phyloP scores from a whole-genome alignment of 179 eudicot species.

The Monotropa hypopitys region DNA sequence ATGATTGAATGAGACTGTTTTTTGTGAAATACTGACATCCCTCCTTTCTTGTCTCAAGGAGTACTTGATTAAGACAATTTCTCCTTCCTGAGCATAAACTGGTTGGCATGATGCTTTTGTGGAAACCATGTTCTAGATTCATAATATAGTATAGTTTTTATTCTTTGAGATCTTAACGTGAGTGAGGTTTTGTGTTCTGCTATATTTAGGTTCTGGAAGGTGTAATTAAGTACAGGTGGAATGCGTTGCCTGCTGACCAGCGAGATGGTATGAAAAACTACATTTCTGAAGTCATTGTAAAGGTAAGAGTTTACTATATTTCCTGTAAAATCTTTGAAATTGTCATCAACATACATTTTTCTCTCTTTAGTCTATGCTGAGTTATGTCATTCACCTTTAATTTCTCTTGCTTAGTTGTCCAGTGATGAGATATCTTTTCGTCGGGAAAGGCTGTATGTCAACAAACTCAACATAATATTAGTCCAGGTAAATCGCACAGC shows the following conservation, averaged over 20 bases:
- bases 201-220: slow-evolving; percentile 72
- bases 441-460: slow-evolving; percentile 85
- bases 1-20: neutral
- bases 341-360: neutral
- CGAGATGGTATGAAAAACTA: slow-evolving; percentile 97
- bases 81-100: neutral
- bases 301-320: slow-evolving; percentile 24
- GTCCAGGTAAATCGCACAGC: slow-evolving; percentile 53
- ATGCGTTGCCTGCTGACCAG: slow-evolving; percentile 86
- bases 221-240: slow-evolving; percentile 94
- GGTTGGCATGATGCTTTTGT: neutral
- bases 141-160: neutral
- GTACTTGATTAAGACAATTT: neutral
- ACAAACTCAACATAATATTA: slow-evolving; percentile 75
- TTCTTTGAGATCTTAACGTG: neutral
- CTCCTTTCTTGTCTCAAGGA: neutral
- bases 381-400: neutral
- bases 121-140: neutral
- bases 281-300: slow-evolving; percentile 88
- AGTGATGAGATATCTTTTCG: slow-evolving; percentile 81
- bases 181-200: neutral
- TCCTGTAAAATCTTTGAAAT: neutral
- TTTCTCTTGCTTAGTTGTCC: slow-evolving; percentile 45
- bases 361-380: neutral
- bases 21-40: neutral